Base-by-base conservation (phyloP, 208 protist species). In the Porcisia deanei region DNA sequence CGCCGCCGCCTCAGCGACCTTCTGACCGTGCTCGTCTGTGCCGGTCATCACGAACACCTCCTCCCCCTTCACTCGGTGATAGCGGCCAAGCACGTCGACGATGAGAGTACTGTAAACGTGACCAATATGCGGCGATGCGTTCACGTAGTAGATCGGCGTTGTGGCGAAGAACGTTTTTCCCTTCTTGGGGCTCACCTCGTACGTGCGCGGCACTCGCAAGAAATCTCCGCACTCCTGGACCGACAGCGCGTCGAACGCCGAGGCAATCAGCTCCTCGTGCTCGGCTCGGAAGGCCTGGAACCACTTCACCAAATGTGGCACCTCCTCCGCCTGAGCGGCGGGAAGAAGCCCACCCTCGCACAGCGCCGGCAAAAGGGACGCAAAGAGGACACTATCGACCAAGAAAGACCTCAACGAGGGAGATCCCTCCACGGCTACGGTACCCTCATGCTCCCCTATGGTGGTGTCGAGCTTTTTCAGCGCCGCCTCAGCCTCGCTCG, bases 21-120 rank as follows among this genome's bases (percentile, higher is more conserved):
- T 99, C 67, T 96, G 91, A 20, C 99, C 99, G 85, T 99, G 99
- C 86, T 99, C 99, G 83, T 99, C 99, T 1, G 98, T 99, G 53
- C 99, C 99, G 9, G 98, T 99, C 76, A 96, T 87, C 43, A 99
- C 97, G 67, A 98, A 95, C 18, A 98, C 93, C 25, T 90, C 59
- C 75, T 95, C 86, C 8, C 97, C 97, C 45, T 94, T 90, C 37
- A 96, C 80, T 22, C 85, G 88, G 79, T 97, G 91, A 78, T 97
- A 98, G 57, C 95, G 89, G 18, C 88, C 92, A 76, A 97, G 88
- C 10, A 94, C 88, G 83, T 98, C 95, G 59, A 86, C 92, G 75
- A 98, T 93, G 57, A 98, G 88, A 30, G 91, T 95, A 39, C 79
- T 90, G 83, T 97, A 98, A 54, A 96, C 95, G 79, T 98, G 95